Conservation (phyloP, 2,329 filamentous ascomycete genomes). For the Kalmusia sp. region DNA sequence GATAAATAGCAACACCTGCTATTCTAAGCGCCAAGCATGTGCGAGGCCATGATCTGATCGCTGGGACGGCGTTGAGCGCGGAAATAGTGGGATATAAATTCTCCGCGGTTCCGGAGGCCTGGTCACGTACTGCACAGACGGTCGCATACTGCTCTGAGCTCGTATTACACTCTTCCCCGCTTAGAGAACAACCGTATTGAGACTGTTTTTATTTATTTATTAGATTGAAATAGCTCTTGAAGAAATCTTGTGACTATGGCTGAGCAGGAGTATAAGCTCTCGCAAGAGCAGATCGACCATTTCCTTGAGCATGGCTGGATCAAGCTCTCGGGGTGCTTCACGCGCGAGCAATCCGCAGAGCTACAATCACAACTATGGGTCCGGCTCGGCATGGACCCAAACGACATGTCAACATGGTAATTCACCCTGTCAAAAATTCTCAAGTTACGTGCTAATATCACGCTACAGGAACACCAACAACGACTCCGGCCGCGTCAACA, state of each 20-base stretch:
- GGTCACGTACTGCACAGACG: neutral
- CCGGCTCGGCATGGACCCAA: conserved; percentile 68
- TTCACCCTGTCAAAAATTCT: neutral
- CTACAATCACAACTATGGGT: conserved; percentile 65
- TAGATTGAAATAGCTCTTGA: too few species aligned
- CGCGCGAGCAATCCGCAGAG: conserved; percentile 54
- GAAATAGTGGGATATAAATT: conserved; percentile 4
- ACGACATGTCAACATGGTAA: conserved; percentile 70
- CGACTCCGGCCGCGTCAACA: conserved; percentile 60
- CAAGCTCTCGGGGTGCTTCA: conserved; percentile 61
- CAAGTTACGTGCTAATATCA: too few species aligned
- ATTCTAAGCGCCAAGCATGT: conserved; percentile 5
- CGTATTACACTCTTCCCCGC: neutral
- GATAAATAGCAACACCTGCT: conserved; percentile 5
- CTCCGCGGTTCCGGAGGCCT: neutral
- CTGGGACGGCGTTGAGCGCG: neutral
- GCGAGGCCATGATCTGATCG: neutral
- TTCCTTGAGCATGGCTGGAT: conserved; percentile 65
- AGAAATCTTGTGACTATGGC: conserved; percentile 10
- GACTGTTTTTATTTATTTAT: too few species aligned
- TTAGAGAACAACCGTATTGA: too few species aligned
- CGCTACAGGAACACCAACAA: conserved; percentile 53
- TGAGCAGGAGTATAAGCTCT: conserved; percentile 44
- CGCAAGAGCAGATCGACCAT: conserved; percentile 57
- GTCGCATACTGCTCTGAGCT: neutral